Percentiles rank a stretch among this genome's conserved stretches.
Evolutionary conservation across 768 basidiomycete genomes (phyloP).

Genomic region (Mycena maculata): DNA sequence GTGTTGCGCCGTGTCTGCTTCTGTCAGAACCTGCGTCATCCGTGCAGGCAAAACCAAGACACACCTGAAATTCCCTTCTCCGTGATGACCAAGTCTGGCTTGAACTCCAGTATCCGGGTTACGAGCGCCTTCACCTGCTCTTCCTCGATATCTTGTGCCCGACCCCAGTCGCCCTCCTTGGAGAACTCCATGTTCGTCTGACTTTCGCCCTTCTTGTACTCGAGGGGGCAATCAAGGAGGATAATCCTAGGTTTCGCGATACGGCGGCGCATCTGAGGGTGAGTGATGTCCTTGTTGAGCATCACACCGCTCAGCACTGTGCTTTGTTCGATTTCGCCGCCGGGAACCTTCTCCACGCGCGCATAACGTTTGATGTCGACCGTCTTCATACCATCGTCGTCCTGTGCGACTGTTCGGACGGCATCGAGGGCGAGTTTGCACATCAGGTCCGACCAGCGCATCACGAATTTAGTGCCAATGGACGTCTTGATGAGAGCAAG

Average conservation of each 20-base stretch:
- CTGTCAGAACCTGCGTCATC: constrained; percentile 7
- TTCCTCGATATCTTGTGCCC: constrained; percentile 95
- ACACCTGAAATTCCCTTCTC: constrained; percentile 97
- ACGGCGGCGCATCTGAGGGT: constrained; percentile 94
- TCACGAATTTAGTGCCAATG: constrained; percentile 98
- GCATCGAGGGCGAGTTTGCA: constrained; percentile 94
- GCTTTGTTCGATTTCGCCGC: constrained; percentile 96
- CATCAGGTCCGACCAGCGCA: constrained; percentile 98
- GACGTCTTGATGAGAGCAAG: constrained; percentile 97
- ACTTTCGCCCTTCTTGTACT: constrained; percentile 99
- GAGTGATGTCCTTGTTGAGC: constrained; percentile 99
- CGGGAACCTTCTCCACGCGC: constrained; percentile 96
- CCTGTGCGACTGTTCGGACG: constrained; percentile 86
- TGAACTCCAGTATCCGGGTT: constrained; percentile 88
- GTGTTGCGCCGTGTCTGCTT: constrained; percentile 90
- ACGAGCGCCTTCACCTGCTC: constrained; percentile 94
- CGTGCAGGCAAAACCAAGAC: constrained; percentile 42
- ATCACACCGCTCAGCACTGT: constrained; percentile 90
- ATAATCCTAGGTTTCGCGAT: constrained; percentile 92
- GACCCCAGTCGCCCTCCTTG: constrained; percentile 92
- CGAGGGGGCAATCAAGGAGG: constrained; percentile 92
- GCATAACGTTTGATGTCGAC: constrained; percentile 99
- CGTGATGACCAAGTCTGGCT: constrained; percentile 94
- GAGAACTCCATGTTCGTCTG: constrained; percentile 99
- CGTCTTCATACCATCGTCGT: constrained; percentile 81